Base-by-base conservation (phyloP, 768 basidiomycete genomes). In the Fomitopsis serialis region DNA sequence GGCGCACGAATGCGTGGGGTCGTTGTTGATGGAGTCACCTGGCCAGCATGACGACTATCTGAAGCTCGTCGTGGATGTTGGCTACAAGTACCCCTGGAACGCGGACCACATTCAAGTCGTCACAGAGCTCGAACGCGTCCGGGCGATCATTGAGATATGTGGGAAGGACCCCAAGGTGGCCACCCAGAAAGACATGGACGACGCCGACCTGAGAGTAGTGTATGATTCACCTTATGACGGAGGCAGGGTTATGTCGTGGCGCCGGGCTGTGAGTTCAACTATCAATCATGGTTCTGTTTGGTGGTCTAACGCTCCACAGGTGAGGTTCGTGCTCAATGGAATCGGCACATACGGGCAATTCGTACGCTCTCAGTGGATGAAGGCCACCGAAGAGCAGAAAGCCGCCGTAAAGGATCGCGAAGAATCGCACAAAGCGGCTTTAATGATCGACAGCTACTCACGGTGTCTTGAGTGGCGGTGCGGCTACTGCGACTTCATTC, bases 141-240 rank as follows among this genome's bases (percentile, higher is more conserved):
- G 27, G 23, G 29, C 15, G 17, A 21, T 55, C 12, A 21, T 55
- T 27, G 25, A 27, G 15, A n/a, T 29, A 3, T 55, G 49, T 17
- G 54, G 50, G 2, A 23, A 35, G 32, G 54, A 55, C 19, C 54
- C 54, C 12, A 32, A 37, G 5, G 44, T 19, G 8, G 40, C 25
- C 8, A 55, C 54, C 2, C 19, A 21, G 24, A 19, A n/a, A 1
- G 49, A 55, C 10, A 51, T 55, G 54, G 32, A 45, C 15, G 45
- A 15, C 3, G 29, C 42, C 11, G 24, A 29, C 17, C 42, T 43
- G 10, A 40, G 54, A 2, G 17, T 54, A 4, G 32, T 29, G 17
- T 32, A 19, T 25, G 12, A 23, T 3, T 5, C 5, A 5, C 29
- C 29, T 32, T 32, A 32, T 11, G 6, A 6, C 29, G 29, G 29